Evolutionary conservation across 371 early-diverging fungal species (phyloP).

Genomic region (Mortierella sp.): DNA sequence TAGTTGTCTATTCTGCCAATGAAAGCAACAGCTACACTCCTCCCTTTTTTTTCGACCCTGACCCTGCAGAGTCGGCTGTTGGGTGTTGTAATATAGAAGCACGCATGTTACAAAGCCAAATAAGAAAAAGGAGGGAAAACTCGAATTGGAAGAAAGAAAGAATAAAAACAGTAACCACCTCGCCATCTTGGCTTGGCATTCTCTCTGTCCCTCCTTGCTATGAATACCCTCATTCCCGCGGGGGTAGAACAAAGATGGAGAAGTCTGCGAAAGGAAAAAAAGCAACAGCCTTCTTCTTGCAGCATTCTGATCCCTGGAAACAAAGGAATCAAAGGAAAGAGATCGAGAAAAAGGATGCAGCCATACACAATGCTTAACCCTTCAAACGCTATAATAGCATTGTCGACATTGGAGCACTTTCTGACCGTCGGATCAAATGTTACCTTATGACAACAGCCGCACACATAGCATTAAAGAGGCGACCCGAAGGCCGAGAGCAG

Average conservation of each 20-base stretch:
- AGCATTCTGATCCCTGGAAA: neutral
- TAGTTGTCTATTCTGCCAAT: neutral
- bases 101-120: neutral
- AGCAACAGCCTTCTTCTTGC: neutral
- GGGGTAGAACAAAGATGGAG: no score
- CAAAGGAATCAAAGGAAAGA: neutral
- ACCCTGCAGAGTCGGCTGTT: neutral
- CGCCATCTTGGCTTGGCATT: slow-evolving; percentile 8
- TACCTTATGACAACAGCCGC: neutral
- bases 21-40: neutral
- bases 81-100: neutral
- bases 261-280: neutral
- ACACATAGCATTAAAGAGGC: neutral
- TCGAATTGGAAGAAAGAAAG: neutral
- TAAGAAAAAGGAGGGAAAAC: neutral
- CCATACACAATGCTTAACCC: neutral
- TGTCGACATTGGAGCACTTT: neutral
- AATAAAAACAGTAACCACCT: neutral
- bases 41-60: no score
- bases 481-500: slow-evolving; percentile 10
- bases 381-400: neutral
- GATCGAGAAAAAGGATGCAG: neutral
- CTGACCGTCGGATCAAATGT: neutral
- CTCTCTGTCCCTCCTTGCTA: neutral
- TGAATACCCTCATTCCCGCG: neutral